These are phyloP conservation scores for Aspergillus saccharolyticus DNA, from an alignment of 495 filamentous ascomycete species.

Conservation along the genomic window DNA sequence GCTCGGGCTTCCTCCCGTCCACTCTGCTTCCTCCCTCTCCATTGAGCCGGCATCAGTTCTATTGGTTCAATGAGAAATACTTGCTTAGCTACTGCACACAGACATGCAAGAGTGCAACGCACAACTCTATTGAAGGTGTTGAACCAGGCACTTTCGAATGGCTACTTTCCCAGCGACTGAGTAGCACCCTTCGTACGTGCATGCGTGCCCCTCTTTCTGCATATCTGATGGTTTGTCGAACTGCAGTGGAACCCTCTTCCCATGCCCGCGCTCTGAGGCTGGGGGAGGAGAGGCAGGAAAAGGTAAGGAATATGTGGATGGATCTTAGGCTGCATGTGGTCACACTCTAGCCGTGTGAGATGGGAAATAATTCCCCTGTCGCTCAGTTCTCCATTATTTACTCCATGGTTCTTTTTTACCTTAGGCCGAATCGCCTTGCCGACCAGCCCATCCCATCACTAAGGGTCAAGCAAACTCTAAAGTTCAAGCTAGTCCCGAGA, in stretches of 20 bases:
- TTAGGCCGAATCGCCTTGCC: neutral
- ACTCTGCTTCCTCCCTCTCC: neutral
- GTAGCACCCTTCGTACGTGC: neutral
- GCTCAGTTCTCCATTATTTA: conserved; percentile 1
- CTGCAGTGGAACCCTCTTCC: neutral
- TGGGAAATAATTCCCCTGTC: conserved; percentile 1
- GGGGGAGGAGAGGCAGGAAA: neutral
- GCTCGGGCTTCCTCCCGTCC: neutral
- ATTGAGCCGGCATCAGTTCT: neutral
- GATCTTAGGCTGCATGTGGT: conserved; percentile 4
- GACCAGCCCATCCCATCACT: neutral
- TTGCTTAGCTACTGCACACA: too few relatives aligned
- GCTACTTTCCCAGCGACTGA: too few relatives aligned
- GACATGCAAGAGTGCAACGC: too few relatives aligned
- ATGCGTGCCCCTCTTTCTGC: neutral
- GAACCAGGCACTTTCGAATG: neutral
- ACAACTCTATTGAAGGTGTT: neutral
- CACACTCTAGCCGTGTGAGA: neutral
- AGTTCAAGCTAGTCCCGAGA: conserved; percentile 7
- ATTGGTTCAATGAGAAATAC: neutral
- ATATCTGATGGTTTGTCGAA: neutral
- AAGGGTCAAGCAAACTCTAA: conserved; percentile 6
- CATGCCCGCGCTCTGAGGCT: neutral
- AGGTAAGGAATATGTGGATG: conserved; percentile 1
- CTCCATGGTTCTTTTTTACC: neutral